A percentile compares a stretch with the other conserved stretches of the same genome.
Conservation (phyloP, 2,329 filamentous ascomycete species). For the Penicillium oxalicum region DNA sequence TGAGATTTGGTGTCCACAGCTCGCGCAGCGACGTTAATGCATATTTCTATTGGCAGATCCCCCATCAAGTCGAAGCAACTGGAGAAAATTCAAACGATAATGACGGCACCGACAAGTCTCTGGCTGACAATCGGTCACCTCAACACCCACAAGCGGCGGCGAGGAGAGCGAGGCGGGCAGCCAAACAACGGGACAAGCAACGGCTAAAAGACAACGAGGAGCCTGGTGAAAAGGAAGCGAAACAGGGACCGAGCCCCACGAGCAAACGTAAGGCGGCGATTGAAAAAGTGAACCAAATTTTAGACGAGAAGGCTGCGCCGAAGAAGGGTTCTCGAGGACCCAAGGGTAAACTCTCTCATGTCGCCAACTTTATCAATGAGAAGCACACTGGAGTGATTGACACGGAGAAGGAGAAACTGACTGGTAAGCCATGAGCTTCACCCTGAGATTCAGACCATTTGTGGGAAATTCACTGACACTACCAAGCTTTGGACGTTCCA, state of each 20-base stretch:
- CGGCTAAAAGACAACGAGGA: not conserved
- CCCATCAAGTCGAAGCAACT: not conserved
- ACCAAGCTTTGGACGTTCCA: constrained; percentile 36
- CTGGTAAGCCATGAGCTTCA: constrained; percentile 13
- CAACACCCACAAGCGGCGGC: not conserved
- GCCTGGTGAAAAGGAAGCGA: not conserved
- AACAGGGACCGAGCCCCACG: not conserved
- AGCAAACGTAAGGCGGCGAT: not conserved
- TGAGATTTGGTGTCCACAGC: not conserved
- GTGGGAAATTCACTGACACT: constrained; percentile 5
- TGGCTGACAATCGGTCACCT: not conserved
- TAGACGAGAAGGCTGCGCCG: not conserved
- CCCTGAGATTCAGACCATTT: not conserved
- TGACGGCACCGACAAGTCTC: not conserved
- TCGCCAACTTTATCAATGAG: constrained; percentile 8
- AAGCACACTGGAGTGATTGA: constrained; percentile 14
- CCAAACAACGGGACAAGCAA: constrained; percentile 1
- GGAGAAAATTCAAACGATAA: not conserved
- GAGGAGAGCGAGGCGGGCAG: not conserved
- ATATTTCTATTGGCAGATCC: not conserved
- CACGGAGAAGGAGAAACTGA: constrained; percentile 7
- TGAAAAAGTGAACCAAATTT: not conserved
- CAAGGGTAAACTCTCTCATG: constrained; percentile 9
- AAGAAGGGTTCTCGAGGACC: constrained; percentile 1
- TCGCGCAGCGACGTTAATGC: not conserved